These are phyloP conservation scores for Luffa aegyptiaca DNA, from an alignment of 306 rosid species.

Conservation along the genomic window DNA sequence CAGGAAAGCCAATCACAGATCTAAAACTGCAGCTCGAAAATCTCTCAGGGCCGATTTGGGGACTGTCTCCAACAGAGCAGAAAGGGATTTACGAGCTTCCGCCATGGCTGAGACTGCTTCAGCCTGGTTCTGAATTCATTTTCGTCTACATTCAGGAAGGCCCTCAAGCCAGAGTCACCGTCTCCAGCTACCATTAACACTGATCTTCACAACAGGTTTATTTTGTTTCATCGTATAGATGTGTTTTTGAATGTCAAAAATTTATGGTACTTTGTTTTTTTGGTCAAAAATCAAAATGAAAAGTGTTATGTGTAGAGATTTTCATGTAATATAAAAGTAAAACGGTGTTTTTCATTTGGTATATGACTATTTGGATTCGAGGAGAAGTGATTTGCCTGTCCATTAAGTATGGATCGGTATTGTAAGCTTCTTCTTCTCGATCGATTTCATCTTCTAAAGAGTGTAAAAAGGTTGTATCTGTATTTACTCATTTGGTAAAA, in stretches of 20 bases:
- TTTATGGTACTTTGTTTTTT: background rate
- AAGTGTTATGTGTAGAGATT: background rate
- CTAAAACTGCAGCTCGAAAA: constrained; percentile 41
- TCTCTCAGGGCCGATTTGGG: constrained; percentile 71
- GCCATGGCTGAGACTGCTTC: constrained; percentile 42
- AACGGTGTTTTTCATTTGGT: background rate
- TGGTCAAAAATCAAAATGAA: background rate
- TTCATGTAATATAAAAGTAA: background rate
- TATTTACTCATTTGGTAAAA: too few relatives aligned
- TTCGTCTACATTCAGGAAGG: constrained; percentile 81
- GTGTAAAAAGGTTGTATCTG: background rate
- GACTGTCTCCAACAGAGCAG: constrained; percentile 46
- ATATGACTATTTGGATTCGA: background rate
- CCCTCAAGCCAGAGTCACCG: constrained; percentile 52
- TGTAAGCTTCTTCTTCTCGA: background rate
- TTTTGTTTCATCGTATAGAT: too few relatives aligned
- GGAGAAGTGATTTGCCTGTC: background rate
- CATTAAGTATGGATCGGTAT: background rate
- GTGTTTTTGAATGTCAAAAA: background rate
- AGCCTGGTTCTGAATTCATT: constrained; percentile 45
- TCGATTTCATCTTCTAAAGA: background rate
- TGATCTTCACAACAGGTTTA: background rate
- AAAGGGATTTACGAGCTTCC: constrained; percentile 63
- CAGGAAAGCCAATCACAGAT: constrained; percentile 42
- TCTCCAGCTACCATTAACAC: constrained; percentile 40